Percentiles rank a stretch among this genome's conserved stretches.
Evolutionary conservation across 768 basidiomycete genomes (phyloP).

Genomic region (Glaciozyma martinii): DNA sequence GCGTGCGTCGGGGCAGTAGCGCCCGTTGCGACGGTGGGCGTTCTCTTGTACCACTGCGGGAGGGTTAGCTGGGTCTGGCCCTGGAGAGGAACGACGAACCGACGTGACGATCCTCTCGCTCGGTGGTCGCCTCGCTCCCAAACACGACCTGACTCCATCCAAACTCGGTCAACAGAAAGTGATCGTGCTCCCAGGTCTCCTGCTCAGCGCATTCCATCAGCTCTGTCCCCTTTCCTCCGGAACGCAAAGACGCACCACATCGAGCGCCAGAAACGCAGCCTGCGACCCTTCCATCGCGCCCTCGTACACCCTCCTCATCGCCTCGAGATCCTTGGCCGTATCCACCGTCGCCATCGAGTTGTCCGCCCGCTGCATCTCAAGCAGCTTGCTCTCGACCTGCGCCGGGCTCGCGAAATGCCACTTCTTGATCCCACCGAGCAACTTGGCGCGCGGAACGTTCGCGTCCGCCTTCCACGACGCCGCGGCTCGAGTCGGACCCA

Average conservation of each 20-base stretch:
- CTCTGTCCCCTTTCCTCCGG: background rate
- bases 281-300: background rate
- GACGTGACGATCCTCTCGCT: constrained; percentile 39
- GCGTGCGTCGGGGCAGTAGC: constrained; percentile 56
- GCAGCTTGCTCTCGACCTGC: constrained; percentile 8
- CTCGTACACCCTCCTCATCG: background rate
- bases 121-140: constrained; percentile 47
- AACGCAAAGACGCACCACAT: constrained; percentile 47
- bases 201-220: background rate
- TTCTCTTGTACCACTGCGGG: constrained; percentile 53
- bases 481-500: constrained; percentile 15
- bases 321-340: background rate
- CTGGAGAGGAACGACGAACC: constrained; percentile 49
- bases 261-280: constrained; percentile 48
- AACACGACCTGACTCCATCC: constrained; percentile 55
- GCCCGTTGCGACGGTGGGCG: constrained; percentile 50
- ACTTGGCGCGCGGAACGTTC: background rate
- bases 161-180: constrained; percentile 65
- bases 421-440: too few species aligned
- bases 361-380: constrained; percentile 6
- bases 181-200: constrained; percentile 68
- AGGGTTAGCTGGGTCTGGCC: background rate
- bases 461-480: constrained; percentile 5
- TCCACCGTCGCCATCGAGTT: constrained; percentile 3
- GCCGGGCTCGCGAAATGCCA: too few species aligned